Conservation (phyloP, 345 rosid species). For the Hibiscus syriacus region DNA sequence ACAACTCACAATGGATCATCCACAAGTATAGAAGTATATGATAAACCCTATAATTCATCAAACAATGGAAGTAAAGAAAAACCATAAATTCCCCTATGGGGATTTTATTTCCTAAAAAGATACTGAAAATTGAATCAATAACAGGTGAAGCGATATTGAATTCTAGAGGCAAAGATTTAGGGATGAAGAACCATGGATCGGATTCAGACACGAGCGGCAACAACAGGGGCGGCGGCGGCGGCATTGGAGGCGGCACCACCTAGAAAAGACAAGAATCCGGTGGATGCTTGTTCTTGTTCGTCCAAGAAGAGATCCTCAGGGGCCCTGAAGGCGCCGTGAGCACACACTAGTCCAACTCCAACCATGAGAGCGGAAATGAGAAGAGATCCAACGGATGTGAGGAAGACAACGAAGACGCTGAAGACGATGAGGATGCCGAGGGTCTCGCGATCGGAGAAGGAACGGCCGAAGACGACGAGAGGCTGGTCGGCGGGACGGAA, state of each 20-base stretch:
- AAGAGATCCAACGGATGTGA: slow-evolving; percentile 67
- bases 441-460: slow-evolving; percentile 59
- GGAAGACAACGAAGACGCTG: slow-evolving; percentile 56
- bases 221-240: slow-evolving; percentile 29
- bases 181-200: slow-evolving; percentile 4
- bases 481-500: slow-evolving; percentile 79
- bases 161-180: background rate
- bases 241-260: too few species aligned
- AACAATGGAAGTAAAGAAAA: too few species aligned
- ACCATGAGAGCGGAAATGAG: slow-evolving; percentile 61
- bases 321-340: slow-evolving; percentile 66
- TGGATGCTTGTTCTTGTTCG: slow-evolving; percentile 27
- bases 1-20: too few species aligned
- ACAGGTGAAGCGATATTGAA: background rate
- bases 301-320: too few species aligned
- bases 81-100: too few species aligned
- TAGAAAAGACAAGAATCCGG: slow-evolving; percentile 66
- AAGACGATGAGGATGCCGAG: slow-evolving; percentile 45
- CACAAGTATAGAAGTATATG: too few species aligned
- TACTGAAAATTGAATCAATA: background rate
- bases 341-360: slow-evolving; percentile 55
- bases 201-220: slow-evolving; percentile 41
- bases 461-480: slow-evolving; percentile 45
- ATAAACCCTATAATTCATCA: too few species aligned
- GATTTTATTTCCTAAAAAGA: background rate